Evolutionary conservation across 1,284 basidiomycete species (phyloP).

Genomic region (Wolfiporia cocos): DNA sequence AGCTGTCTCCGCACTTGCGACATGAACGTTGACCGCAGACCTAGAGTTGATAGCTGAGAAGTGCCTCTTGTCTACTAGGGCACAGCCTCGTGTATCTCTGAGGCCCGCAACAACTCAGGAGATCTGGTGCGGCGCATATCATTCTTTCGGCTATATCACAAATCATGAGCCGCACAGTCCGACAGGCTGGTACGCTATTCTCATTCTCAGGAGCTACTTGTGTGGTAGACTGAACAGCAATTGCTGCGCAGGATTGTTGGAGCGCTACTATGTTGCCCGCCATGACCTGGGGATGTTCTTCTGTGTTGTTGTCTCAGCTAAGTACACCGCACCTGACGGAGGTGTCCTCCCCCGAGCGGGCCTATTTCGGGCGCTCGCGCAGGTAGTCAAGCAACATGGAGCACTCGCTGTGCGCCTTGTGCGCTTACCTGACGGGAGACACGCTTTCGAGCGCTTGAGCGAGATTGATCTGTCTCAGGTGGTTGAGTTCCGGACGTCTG

Average conservation of each 20-base stretch:
- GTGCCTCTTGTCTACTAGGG: no score
- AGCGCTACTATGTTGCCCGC: constrained; percentile 27
- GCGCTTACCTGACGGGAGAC: constrained; percentile 3
- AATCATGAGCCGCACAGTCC: not conserved
- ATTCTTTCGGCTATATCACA: no score
- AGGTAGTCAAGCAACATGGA: constrained; percentile 22
- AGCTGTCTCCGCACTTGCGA: no score
- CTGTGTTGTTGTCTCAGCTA: constrained; percentile 26
- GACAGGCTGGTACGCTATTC: constrained; percentile 1
- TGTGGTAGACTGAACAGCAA: not conserved
- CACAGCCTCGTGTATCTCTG: no score
- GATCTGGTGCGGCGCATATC: no score
- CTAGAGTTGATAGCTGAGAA: no score
- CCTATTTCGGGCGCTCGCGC: constrained; percentile 28
- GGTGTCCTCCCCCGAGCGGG: constrained; percentile 5
- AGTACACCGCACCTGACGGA: constrained; percentile 29
- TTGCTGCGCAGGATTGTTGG: constrained; percentile 23
- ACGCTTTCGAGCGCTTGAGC: constrained; percentile 23
- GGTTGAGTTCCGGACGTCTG: constrained; percentile 25
- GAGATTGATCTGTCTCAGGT: constrained; percentile 26
- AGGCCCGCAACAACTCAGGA: no score
- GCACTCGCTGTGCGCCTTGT: constrained; percentile 25
- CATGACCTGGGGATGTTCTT: constrained; percentile 26
- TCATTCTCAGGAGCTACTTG: no score
- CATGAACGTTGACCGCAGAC: no score